A percentile compares a stretch with the other conserved stretches of the same genome.
phyloP scores from a whole-genome alignment of 139 green algal genomes.

The Auxenochlorella pyrenoidosa region DNA sequence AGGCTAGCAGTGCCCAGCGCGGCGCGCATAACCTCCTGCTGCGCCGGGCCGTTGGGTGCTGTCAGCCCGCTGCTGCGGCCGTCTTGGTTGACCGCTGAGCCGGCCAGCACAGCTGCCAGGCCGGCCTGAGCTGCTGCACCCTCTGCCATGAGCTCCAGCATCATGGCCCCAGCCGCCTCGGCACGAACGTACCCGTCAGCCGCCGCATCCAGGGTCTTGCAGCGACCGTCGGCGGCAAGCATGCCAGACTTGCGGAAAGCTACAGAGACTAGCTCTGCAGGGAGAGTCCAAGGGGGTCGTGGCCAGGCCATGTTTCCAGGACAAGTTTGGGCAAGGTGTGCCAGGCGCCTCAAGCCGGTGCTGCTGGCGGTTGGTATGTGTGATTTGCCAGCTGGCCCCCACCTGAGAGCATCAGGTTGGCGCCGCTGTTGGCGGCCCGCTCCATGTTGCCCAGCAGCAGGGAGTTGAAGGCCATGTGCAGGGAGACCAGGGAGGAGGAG shows the following conservation, averaged over 20 bases:
- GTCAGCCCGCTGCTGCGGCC: slow-evolving; percentile 67
- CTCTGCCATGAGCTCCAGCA: slow-evolving; percentile 26
- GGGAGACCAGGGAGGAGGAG: slow-evolving; percentile 76
- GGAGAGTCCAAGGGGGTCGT: too few species aligned
- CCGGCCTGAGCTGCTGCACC: neutral
- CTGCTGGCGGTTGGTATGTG: too few species aligned
- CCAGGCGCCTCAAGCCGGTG: too few species aligned
- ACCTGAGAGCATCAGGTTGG: slow-evolving; percentile 57
- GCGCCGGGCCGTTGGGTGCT: slow-evolving; percentile 67
- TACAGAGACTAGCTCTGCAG: slow-evolving; percentile 43
- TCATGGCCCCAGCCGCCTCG: slow-evolving; percentile 55
- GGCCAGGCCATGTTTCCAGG: too few species aligned
- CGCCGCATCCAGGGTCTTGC: slow-evolving; percentile 57
- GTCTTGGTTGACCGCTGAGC: slow-evolving; percentile 70
- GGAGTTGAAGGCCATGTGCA: slow-evolving; percentile 49
- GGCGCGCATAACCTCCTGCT: slow-evolving; percentile 51
- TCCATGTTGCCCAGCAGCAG: slow-evolving; percentile 26
- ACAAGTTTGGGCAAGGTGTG: too few species aligned
- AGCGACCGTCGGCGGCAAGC: slow-evolving; percentile 59
- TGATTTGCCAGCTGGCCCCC: neutral
- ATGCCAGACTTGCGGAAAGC: slow-evolving; percentile 64
- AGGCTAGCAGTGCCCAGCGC: slow-evolving; percentile 41
- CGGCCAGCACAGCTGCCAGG: slow-evolving; percentile 31
- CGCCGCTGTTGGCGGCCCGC: slow-evolving; percentile 36
- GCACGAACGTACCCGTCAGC: slow-evolving; percentile 67